Percentiles rank a stretch among this genome's conserved stretches.
phyloP scores from a whole-genome alignment of 2,329 filamentous ascomycete species.

The Fusarium sp. region DNA sequence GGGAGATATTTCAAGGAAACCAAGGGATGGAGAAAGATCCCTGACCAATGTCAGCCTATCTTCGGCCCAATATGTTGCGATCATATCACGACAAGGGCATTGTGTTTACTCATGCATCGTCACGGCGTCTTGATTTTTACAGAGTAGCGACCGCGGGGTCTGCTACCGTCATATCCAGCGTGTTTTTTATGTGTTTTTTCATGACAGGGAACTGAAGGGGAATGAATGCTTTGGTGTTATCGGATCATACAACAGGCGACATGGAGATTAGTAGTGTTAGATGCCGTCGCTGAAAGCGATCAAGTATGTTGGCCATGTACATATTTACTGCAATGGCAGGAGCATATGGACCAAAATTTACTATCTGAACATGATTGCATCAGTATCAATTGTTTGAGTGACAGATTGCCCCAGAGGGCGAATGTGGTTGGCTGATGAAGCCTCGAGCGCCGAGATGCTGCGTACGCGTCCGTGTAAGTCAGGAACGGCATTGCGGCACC shows the following conservation, averaged over 20 bases:
- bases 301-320: slow-evolving; percentile 25
- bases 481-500: slow-evolving; percentile 18
- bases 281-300: slow-evolving; percentile 13
- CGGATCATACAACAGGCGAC: slow-evolving; percentile 18
- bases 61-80: not conserved
- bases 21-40: not conserved
- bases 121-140: slow-evolving; percentile 42
- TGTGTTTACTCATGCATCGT: slow-evolving; percentile 41
- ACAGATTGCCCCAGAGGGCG: slow-evolving; percentile 14
- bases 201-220: slow-evolving; percentile 31
- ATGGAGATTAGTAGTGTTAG: slow-evolving; percentile 28
- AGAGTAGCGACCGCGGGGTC: slow-evolving; percentile 34
- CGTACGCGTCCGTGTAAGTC: slow-evolving; percentile 13
- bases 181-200: slow-evolving; percentile 38
- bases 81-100: slow-evolving; percentile 17
- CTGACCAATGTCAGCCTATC: not conserved
- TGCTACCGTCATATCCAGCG: slow-evolving; percentile 43
- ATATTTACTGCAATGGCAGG: slow-evolving; percentile 34
- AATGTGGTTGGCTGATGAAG: slow-evolving; percentile 15
- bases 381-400: slow-evolving; percentile 7
- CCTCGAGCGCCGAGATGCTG: slow-evolving; percentile 1
- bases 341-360: slow-evolving; percentile 20
- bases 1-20: not conserved
- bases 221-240: slow-evolving; percentile 36
- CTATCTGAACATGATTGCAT: not conserved